Percentiles rank a stretch among this genome's conserved stretches.
Conservation (phyloP, 495 filamentous ascomycete species). For the Ascodesmis nigricans region DNA sequence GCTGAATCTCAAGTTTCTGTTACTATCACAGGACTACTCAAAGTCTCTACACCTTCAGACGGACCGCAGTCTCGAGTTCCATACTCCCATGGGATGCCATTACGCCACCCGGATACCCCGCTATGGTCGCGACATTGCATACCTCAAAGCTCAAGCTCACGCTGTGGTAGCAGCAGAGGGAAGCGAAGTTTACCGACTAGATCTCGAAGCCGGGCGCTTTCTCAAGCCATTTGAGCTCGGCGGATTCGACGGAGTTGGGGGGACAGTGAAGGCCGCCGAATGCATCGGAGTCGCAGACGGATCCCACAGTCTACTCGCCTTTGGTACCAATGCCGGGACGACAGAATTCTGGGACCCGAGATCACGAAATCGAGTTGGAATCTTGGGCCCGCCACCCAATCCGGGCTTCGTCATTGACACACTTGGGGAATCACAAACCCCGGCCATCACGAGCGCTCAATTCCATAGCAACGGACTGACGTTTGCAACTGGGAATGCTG, state of each 20-base stretch:
- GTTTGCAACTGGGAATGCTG: slow-evolving; percentile 68
- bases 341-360: slow-evolving; percentile 93
- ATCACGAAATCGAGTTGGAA: slow-evolving; percentile 55
- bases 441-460: slow-evolving; percentile 53
- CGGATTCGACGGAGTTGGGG: slow-evolving; percentile 32
- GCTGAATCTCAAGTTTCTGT: slow-evolving; percentile 78
- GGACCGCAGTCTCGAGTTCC: slow-evolving; percentile 81
- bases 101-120: slow-evolving; percentile 70
- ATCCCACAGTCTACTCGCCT: slow-evolving; percentile 76
- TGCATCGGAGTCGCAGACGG: slow-evolving; percentile 71
- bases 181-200: slow-evolving; percentile 77
- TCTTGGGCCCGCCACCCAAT: slow-evolving; percentile 30
- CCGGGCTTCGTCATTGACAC: slow-evolving; percentile 6
- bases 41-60: slow-evolving; percentile 87
- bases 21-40: slow-evolving; percentile 84
- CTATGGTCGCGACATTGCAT: slow-evolving; percentile 77
- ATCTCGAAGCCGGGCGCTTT: slow-evolving; percentile 74
- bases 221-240: slow-evolving; percentile 43
- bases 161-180: slow-evolving; percentile 74
- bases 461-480: slow-evolving; percentile 72
- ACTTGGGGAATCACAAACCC: slow-evolving; percentile 19
- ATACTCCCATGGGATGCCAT: slow-evolving; percentile 74
- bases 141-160: slow-evolving; percentile 67
- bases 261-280: slow-evolving; percentile 61
- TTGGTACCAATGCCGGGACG: slow-evolving; percentile 86